A percentile compares a stretch with the other conserved stretches of the same genome.
phyloP scores from a whole-genome alignment of 2,329 filamentous ascomycete species.

The Cladophialophora exuberans region DNA sequence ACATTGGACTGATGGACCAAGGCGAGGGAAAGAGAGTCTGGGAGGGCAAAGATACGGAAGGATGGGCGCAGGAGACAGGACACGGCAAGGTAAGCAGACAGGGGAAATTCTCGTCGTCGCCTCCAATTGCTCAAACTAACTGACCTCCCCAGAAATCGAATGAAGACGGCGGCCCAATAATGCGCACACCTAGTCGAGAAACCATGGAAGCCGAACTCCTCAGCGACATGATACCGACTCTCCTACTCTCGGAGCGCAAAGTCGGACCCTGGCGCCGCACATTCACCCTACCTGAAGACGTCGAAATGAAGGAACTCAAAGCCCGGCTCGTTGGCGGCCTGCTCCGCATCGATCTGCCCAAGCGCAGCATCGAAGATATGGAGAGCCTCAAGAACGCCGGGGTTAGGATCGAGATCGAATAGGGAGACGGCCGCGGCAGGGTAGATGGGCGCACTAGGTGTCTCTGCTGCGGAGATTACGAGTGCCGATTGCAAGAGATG shows the following conservation, averaged over 20 bases:
- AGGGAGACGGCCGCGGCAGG: neutral
- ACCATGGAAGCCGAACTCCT: conserved; percentile 24
- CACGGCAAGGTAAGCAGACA: conserved; percentile 24
- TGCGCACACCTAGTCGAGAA: conserved; percentile 25
- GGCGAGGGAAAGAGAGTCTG: conserved; percentile 21
- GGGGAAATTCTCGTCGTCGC: neutral
- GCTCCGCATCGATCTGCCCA: conserved; percentile 28
- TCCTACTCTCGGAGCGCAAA: conserved; percentile 28
- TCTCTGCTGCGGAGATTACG: too few relatives aligned
- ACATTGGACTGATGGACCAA: conserved; percentile 24
- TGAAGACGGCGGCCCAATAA: conserved; percentile 24
- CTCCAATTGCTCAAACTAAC: neutral
- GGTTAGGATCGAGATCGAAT: conserved; percentile 27
- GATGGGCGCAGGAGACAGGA: conserved; percentile 25
- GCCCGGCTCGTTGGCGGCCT: conserved; percentile 27
- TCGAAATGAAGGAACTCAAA: conserved; percentile 31
- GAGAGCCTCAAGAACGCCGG: conserved; percentile 20
- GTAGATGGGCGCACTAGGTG: too few relatives aligned
- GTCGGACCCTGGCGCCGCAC: conserved; percentile 29
- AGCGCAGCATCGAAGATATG: conserved; percentile 26
- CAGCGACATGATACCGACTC: conserved; percentile 21
- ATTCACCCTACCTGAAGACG: conserved; percentile 29
- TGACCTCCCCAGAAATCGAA: neutral
- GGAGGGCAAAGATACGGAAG: conserved; percentile 24
- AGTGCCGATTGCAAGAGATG: too few relatives aligned